Conservation (phyloP, 129 eudicot genomes). For the Tagetes erecta region DNA sequence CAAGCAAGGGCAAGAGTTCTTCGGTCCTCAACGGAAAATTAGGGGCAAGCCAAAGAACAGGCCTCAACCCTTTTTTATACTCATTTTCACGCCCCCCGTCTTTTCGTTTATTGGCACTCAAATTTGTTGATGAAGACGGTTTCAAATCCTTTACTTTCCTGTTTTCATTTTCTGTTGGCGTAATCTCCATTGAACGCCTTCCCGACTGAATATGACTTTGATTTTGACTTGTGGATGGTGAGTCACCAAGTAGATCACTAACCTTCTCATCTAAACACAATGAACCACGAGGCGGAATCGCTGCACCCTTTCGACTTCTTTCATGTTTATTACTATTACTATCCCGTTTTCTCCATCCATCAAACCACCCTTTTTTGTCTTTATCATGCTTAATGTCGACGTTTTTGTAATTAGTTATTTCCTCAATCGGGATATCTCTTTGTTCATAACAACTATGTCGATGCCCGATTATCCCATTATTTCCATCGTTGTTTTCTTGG, state of each 20-base stretch:
- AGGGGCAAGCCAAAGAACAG: conserved; percentile 87
- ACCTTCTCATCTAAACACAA: conserved; percentile 63
- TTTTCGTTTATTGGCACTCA: conserved; percentile 54
- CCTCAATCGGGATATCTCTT: conserved; percentile 59
- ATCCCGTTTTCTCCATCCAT: conserved; percentile 73
- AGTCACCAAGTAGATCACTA: conserved; percentile 54
- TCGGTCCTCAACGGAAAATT: conserved; percentile 79
- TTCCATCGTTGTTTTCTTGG: conserved; percentile 45
- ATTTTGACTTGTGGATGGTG: conserved; percentile 48
- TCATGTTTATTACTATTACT: conserved; percentile 34
- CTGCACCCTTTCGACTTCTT: conserved; percentile 40
- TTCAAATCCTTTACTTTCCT: conserved; percentile 51
- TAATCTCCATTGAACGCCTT: conserved; percentile 63
- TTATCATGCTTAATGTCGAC: conserved; percentile 55
- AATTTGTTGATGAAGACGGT: conserved; percentile 47
- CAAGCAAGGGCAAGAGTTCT: conserved; percentile 91
- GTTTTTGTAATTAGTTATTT: conserved; percentile 35
- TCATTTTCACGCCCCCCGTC: conserved; percentile 72
- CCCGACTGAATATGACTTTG: conserved; percentile 48
- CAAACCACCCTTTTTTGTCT: conserved; percentile 78
- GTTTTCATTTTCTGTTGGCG: conserved; percentile 52
- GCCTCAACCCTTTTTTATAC: conserved; percentile 93
- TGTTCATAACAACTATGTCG: conserved; percentile 72
- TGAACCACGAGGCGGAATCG: conserved; percentile 59
- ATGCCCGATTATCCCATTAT: conserved; percentile 46